Base-by-base conservation (phyloP, 768 basidiomycete species). In the Ephemerocybe angulata region DNA sequence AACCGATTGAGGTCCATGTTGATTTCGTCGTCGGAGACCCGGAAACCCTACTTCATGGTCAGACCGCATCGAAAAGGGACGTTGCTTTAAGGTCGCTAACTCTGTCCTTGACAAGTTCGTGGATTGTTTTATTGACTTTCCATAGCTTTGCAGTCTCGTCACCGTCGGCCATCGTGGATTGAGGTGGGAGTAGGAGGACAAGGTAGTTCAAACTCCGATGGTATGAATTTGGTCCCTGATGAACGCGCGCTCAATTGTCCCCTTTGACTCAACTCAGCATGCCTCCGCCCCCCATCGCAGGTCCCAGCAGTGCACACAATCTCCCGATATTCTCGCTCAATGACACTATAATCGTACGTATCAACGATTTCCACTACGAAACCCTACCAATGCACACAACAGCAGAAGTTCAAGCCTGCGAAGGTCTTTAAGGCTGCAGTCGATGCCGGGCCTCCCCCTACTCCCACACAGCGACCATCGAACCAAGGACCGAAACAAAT, bases 91-190 rank as follows among this genome's bases (percentile, higher is more conserved):
- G 50, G 37, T 58, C 41, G 67, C 80, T 73, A 58, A 98, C 97
- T 77, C 97, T 84, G 70, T 99, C 96, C 69, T 86, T 84, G 59
- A 95, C 92, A 50, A 99, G 85, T 72, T 99, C 96, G 68, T 98
- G 95, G 40, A 98, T 88, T 47, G 97, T 98, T 63, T 92, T 76
- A 71, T 93, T 93, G 59, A 98, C 94, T 65, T 95, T 89, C 93
- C 94, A 98, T 66, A 98, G 79, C 65, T 86, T 86, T 55, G 94
- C 88, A 57, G 86, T 82, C 70, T 92, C 90, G 73, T 91, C 88
- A 63, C 73, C 72, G 62, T 90, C 87, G 60, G 78, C 74, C 86
- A 90, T 88, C 63, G 71, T 65, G 65, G 61, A 59, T 4, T 22
- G 30, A 62, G 54, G 59, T 57, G 52, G 53, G n/a, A 19, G 59